Conservation (phyloP, 805 yeast species). For the Wickerhamiella siamensis region DNA sequence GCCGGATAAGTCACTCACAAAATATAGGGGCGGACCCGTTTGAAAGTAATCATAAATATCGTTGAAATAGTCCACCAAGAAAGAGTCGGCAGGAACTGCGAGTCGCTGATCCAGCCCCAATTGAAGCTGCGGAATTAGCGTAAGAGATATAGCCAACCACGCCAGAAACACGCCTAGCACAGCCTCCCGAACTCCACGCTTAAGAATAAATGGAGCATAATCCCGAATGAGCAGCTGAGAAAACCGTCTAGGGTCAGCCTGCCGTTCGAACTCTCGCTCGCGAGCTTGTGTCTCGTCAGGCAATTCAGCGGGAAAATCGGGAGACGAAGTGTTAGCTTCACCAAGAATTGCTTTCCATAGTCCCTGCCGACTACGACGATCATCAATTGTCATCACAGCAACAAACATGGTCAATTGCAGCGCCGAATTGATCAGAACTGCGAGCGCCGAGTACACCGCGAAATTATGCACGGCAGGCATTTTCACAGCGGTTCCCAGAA, state of each 20-base stretch:
- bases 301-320: neutral
- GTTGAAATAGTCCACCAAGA: conserved; percentile 64
- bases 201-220: conserved; percentile 49
- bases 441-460: conserved; percentile 81
- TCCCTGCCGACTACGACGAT: conserved; percentile 58
- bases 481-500: conserved; percentile 61
- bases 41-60: conserved; percentile 59
- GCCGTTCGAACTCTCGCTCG: conserved; percentile 9
- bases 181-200: conserved; percentile 31
- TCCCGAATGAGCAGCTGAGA: conserved; percentile 31
- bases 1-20: conserved; percentile 59
- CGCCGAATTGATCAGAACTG: conserved; percentile 59
- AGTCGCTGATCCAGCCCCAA: conserved; percentile 81
- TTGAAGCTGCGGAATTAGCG: conserved; percentile 51
- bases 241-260: conserved; percentile 22
- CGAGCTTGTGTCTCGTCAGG: conserved; percentile 4
- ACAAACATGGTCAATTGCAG: conserved; percentile 75
- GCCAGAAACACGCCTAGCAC: conserved; percentile 41
- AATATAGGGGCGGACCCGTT: conserved; percentile 86
- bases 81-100: conserved; percentile 76
- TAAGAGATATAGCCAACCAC: conserved; percentile 55
- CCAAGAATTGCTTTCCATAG: conserved; percentile 39
- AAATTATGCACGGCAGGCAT: conserved; percentile 97
- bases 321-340: neutral
- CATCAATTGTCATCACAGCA: conserved; percentile 52